phyloP scores from a whole-genome alignment of 441 rosid genomes.

The Erysimum cheiri region DNA sequence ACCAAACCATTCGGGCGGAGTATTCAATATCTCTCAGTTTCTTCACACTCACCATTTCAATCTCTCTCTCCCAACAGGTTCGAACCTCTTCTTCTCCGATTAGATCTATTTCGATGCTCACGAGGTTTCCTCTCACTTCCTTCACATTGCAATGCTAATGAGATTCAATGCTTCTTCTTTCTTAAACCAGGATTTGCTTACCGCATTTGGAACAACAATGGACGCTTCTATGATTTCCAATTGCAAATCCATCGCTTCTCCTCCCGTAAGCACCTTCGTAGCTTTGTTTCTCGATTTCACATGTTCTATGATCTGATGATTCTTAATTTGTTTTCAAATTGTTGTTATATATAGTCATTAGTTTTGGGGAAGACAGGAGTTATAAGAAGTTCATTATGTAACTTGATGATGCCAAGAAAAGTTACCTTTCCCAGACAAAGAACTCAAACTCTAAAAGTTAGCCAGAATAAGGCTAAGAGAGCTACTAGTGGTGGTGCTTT shows the following conservation, averaged over 20 bases:
- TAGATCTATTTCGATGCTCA: background rate
- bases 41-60: background rate
- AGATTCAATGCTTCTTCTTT: background rate
- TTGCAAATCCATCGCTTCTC: constrained; percentile 60
- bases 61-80: background rate
- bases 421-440: constrained; percentile 63
- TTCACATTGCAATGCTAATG: background rate
- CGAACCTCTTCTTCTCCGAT: background rate
- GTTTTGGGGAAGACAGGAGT: constrained; percentile 51
- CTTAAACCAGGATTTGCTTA: constrained; percentile 8
- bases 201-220: constrained; percentile 44
- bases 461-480: constrained; percentile 45
- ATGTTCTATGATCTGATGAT: background rate
- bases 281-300: constrained; percentile 1
- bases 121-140: constrained; percentile 13
- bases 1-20: constrained; percentile 13
- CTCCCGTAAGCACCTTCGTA: constrained; percentile 55
- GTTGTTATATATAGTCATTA: constrained; percentile 59
- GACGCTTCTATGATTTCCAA: constrained; percentile 64
- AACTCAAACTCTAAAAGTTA: constrained; percentile 48
- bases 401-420: constrained; percentile 55
- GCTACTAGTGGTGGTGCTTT: constrained; percentile 65
- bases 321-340: background rate
- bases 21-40: constrained; percentile 1
- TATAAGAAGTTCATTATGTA: constrained; percentile 67